Conservation (phyloP, 2,329 filamentous ascomycete species). For the Thielaviopsis musarum region DNA sequence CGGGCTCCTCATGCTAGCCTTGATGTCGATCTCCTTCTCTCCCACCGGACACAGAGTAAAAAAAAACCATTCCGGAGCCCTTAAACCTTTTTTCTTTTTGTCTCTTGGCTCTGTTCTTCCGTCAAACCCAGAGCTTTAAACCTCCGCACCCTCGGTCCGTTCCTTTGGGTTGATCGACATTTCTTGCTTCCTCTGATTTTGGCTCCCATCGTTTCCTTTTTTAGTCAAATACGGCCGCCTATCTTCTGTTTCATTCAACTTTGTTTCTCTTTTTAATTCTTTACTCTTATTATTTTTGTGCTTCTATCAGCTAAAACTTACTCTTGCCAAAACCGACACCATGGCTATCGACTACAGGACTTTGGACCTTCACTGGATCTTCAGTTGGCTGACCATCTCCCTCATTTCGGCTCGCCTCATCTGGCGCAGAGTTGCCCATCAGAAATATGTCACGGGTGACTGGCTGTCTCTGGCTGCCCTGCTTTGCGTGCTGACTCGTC, state of each 20-base stretch:
- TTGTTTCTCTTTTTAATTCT: background rate
- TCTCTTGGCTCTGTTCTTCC: too few species aligned
- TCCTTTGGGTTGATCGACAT: too few species aligned
- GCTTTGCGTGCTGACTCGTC: constrained; percentile 16
- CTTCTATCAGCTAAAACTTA: too few species aligned
- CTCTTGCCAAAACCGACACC: background rate
- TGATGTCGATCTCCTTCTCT: too few species aligned
- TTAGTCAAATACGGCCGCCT: background rate
- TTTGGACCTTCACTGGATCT: constrained; percentile 15
- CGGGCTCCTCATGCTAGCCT: too few species aligned
- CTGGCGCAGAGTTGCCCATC: constrained; percentile 14
- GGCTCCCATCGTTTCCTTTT: background rate
- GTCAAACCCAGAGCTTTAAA: too few species aligned
- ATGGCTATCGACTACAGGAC: constrained; percentile 8
- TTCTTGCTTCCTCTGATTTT: background rate
- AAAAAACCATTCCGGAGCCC: too few species aligned
- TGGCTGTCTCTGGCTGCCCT: constrained; percentile 24
- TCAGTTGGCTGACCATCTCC: constrained; percentile 15
- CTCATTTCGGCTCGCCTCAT: constrained; percentile 15
- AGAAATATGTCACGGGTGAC: constrained; percentile 15
- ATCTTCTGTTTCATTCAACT: background rate
- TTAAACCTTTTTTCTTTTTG: too few species aligned
- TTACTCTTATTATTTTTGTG: background rate
- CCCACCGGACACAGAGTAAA: too few species aligned
- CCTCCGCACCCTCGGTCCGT: too few species aligned